These are phyloP conservation scores for Secale cereale DNA, from an alignment of 176 grass and related monocot genomes.

Conservation along the genomic window DNA sequence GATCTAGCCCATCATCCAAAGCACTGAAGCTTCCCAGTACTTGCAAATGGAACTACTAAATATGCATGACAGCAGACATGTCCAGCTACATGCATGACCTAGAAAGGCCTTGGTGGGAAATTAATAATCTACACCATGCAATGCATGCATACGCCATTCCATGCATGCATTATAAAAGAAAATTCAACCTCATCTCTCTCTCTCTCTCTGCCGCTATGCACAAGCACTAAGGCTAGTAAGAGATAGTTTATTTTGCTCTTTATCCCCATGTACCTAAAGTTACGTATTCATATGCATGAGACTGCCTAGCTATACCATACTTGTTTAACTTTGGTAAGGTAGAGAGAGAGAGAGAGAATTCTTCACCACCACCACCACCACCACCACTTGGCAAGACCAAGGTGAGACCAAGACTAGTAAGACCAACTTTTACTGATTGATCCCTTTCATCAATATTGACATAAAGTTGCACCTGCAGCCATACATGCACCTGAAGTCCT, in stretches of 20 bases:
- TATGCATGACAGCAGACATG: background rate
- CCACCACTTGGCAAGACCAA: constrained; percentile 29
- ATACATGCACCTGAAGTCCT: constrained; percentile 37
- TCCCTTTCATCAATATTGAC: constrained; percentile 58
- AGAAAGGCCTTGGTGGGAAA: constrained; percentile 12
- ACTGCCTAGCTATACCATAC: constrained; percentile 19
- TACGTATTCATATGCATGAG: constrained; percentile 29
- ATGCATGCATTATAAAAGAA: background rate
- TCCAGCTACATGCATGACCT: constrained; percentile 26
- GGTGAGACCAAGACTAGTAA: constrained; percentile 31
- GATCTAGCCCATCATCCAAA: constrained; percentile 1
- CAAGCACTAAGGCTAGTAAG: constrained; percentile 21
- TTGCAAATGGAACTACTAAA: constrained; percentile 2
- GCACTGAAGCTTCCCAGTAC: constrained; percentile 23
- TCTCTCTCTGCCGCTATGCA: constrained; percentile 15
- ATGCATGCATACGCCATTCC: background rate
- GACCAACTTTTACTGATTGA: constrained; percentile 53
- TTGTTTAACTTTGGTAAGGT: constrained; percentile 9
- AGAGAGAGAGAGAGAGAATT: constrained; percentile 4
- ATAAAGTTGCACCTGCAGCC: constrained; percentile 45
- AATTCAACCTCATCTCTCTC: background rate
- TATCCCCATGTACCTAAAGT: constrained; percentile 26
- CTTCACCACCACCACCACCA: constrained; percentile 35
- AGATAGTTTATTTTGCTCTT: constrained; percentile 25
- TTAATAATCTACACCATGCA: constrained; percentile 18